Evolutionary conservation across 306 rosid genomes (phyloP).

Genomic region (Lathyrus tuberosus): DNA sequence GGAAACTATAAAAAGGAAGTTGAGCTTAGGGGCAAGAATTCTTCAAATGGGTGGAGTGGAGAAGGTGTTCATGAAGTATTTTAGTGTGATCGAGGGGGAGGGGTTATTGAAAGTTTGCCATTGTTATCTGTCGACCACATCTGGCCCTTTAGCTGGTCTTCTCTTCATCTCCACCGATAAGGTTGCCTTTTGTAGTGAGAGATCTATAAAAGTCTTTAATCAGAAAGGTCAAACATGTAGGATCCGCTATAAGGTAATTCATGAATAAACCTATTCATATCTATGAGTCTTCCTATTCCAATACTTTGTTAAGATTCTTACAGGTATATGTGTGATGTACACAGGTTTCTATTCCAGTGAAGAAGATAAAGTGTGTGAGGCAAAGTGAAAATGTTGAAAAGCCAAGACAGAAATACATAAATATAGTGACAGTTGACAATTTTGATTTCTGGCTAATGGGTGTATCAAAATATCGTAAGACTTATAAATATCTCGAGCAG

Average conservation of each 20-base stretch:
- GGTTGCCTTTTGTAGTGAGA: slow-evolving; percentile 80
- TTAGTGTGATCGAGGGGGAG: too few species aligned
- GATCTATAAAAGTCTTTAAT: slow-evolving; percentile 56
- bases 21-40: too few species aligned
- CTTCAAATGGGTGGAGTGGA: too few species aligned
- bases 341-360: slow-evolving; percentile 40
- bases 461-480: too few species aligned
- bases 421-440: too few species aligned
- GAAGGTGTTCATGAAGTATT: too few species aligned
- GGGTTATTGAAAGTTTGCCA: slow-evolving; percentile 49
- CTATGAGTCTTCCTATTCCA: slow-evolving; percentile 5
- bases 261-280: not conserved
- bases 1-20: too few species aligned
- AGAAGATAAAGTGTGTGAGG: slow-evolving; percentile 43
- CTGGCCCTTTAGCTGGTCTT: slow-evolving; percentile 79
- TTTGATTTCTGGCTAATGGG: too few species aligned
- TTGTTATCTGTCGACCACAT: slow-evolving; percentile 77
- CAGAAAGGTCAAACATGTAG: slow-evolving; percentile 49
- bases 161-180: slow-evolving; percentile 76
- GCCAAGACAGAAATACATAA: slow-evolving; percentile 46
- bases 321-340: too few species aligned
- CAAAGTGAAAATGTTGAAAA: slow-evolving; percentile 43
- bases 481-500: too few species aligned
- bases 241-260: slow-evolving; percentile 11
- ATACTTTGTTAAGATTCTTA: not conserved